These are phyloP conservation scores for Clarkia xantiana DNA, from an alignment of 345 rosid genomes.

Conservation along the genomic window DNA sequence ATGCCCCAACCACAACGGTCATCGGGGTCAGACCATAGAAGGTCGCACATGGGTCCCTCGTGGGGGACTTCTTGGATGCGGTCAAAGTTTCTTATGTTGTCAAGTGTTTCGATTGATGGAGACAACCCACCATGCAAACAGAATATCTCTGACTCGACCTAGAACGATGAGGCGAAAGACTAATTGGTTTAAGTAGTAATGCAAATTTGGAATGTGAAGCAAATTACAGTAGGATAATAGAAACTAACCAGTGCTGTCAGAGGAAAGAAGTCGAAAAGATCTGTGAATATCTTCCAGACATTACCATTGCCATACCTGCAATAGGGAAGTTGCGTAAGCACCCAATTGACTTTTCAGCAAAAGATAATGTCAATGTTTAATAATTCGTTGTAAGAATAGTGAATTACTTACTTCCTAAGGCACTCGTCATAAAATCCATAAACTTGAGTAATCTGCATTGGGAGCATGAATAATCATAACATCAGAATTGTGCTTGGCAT, in stretches of 20 bases:
- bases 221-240: background rate
- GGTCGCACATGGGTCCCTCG: slow-evolving; percentile 99
- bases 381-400: background rate
- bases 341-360: no score
- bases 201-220: no score
- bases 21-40: slow-evolving; percentile 96
- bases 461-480: background rate
- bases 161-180: slow-evolving; percentile 1
- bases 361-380: background rate
- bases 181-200: background rate
- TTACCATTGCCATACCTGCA: slow-evolving; percentile 93
- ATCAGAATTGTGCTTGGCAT: no score
- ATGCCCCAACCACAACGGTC: slow-evolving; percentile 99
- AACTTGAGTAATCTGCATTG: slow-evolving; percentile 89
- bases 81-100: slow-evolving; percentile 85
- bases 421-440: slow-evolving; percentile 99
- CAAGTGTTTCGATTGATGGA: slow-evolving; percentile 91
- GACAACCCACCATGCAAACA: slow-evolving; percentile 97
- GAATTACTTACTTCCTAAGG: slow-evolving; percentile 78
- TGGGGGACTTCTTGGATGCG: slow-evolving; percentile 98
- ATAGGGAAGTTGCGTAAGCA: background rate
- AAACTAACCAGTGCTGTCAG: slow-evolving; percentile 89
- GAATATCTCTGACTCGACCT: slow-evolving; percentile 96
- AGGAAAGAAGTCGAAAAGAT: slow-evolving; percentile 90
- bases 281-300: slow-evolving; percentile 92